phyloP scores from a whole-genome alignment of 1,284 basidiomycete genomes.

The Gomphus bonarii region DNA sequence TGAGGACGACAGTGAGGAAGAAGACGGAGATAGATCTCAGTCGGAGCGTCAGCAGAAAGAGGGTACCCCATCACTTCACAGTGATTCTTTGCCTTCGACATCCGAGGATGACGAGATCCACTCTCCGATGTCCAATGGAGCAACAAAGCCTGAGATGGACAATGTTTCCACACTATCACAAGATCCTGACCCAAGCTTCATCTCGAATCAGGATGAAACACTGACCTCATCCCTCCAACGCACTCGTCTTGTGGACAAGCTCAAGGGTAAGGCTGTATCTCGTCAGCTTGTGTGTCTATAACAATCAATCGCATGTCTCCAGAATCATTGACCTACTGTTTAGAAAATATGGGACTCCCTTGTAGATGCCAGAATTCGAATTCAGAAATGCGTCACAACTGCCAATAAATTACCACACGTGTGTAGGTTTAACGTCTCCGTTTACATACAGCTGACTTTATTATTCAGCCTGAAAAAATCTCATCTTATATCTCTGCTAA shows the following conservation, averaged over 20 bases:
- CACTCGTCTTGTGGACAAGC: slow-evolving; percentile 43
- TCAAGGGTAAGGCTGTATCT: slow-evolving; percentile 71
- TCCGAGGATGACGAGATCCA: slow-evolving; percentile 25
- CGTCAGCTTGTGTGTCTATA: slow-evolving; percentile 62
- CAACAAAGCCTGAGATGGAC: slow-evolving; percentile 19
- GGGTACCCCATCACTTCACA: slow-evolving; percentile 27
- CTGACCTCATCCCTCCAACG: slow-evolving; percentile 43
- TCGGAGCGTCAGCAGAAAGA: slow-evolving; percentile 31
- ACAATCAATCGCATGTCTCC: slow-evolving; percentile 3
- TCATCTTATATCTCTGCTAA: slow-evolving; percentile 15
- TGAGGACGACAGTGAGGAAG: slow-evolving; percentile 38
- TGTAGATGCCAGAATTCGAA: slow-evolving; percentile 77
- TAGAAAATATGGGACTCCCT: slow-evolving; percentile 79
- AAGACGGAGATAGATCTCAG: slow-evolving; percentile 32
- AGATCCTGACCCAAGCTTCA: slow-evolving; percentile 11
- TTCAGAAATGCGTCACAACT: slow-evolving; percentile 70
- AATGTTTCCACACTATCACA: slow-evolving; percentile 13
- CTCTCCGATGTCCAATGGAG: slow-evolving; percentile 15
- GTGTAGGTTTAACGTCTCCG: slow-evolving; percentile 26
- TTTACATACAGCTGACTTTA: slow-evolving; percentile 1
- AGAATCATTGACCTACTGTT: slow-evolving; percentile 10
- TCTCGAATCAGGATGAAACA: slow-evolving; percentile 22
- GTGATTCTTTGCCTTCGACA: slow-evolving; percentile 30
- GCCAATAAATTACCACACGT: slow-evolving; percentile 48
- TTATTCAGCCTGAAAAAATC: slow-evolving; percentile 25